Evolutionary conservation across 805 yeast genomes (phyloP), one percentile per base, ranked within the genome.

Genomic region (Cyberlindnera amylophila): DNA sequence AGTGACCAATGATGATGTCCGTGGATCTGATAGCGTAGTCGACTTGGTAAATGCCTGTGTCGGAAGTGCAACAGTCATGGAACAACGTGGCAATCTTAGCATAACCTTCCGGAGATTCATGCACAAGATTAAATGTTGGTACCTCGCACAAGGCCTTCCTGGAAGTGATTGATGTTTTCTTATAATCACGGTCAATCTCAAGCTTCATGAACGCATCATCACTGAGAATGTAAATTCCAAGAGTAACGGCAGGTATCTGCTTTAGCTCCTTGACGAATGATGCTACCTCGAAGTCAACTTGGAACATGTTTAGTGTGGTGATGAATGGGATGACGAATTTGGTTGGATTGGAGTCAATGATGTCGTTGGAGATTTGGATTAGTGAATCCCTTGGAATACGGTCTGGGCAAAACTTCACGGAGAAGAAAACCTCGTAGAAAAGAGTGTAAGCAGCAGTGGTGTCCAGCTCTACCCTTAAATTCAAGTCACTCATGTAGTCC

Each of bases 81-180:
- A 83, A 47, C 36, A 81, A 77, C 2, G 71, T 70, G 1, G 79
- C 59, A 26, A 86, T 64, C 51, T 79, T 81, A 11, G 95, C 62
- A 61, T 77, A 89, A 1, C 96, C 97, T 55, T 83, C 88, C 18
- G 79, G 67, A 47, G 84, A 84, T 59, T 90, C 96, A 38, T 79
- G 76, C 7, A 86, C 53, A 14, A 88, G 65, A 44, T 85, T 83
- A 64, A 69, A 87, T 49, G 81, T 77, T 55, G 71, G 71, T 46
- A 78, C 72, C 30, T 51, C 48, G 1, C 53, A 42, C 15, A 47
- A 17, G 4, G 38, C 33, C 8, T 41, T 33, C 16, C 39, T 27
- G 5, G 37, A 28, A 1, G 24, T 23, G 10, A 17, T 21, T 6
- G 18, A 40, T 12, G 28, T 27, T 13, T 37, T 35, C 12, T 40